A percentile compares a stretch with the other conserved stretches of the same genome.
Evolutionary conservation across 306 rosid genomes (phyloP).

Genomic region (Oxytropis ochrocephala): DNA sequence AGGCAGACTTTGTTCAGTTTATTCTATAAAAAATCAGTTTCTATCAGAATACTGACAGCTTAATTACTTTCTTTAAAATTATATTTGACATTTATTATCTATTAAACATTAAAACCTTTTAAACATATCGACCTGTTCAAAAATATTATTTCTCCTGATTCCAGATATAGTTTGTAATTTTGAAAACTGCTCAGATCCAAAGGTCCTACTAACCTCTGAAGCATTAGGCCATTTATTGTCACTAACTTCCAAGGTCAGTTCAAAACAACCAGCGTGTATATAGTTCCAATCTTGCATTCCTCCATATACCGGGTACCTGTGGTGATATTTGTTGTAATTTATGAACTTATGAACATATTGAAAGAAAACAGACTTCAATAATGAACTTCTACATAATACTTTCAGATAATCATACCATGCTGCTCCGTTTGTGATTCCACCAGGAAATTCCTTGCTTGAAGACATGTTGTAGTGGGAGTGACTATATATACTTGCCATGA

Average conservation of each 20-base stretch:
- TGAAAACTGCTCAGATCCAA: background rate
- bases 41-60: too few species aligned
- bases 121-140: background rate
- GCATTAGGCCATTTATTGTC: slow-evolving; percentile 91
- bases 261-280: slow-evolving; percentile 80
- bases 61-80: too few species aligned
- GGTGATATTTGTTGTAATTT: slow-evolving; percentile 25
- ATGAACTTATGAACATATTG: slow-evolving; percentile 22
- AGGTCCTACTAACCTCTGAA: slow-evolving; percentile 54
- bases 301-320: slow-evolving; percentile 94
- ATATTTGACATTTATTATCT: too few species aligned
- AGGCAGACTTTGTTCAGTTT: too few species aligned
- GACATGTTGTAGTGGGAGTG: slow-evolving; percentile 90
- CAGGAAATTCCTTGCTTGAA: slow-evolving; percentile 67
- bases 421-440: slow-evolving; percentile 90
- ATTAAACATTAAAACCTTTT: background rate
- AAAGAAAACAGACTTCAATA: background rate
- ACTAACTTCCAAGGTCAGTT: slow-evolving; percentile 84
- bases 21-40: too few species aligned
- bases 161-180: background rate
- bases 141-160: background rate
- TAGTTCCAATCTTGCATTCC: slow-evolving; percentile 99
- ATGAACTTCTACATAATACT: slow-evolving; percentile 15
- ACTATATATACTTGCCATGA: slow-evolving; percentile 83
- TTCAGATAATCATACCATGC: slow-evolving; percentile 52